Percentiles rank a stretch among this genome's conserved stretches.
Conservation (phyloP, 208 protist genomes). For the Perkinsela sp. region DNA sequence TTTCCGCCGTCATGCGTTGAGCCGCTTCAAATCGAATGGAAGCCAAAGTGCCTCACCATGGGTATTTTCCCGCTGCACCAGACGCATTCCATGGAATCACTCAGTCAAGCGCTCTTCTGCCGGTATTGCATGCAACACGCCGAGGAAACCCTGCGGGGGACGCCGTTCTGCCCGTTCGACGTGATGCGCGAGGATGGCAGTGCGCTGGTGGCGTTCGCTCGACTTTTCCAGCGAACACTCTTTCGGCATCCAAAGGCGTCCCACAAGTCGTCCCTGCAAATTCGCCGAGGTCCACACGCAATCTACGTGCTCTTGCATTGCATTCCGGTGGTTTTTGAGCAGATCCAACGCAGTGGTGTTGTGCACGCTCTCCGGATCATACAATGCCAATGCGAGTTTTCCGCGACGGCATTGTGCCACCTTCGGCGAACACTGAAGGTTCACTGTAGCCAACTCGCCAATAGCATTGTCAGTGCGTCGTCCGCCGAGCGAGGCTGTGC, state of each 20-base stretch:
- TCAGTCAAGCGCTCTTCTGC: neutral
- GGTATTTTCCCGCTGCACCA: neutral
- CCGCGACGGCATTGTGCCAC: too few relatives aligned
- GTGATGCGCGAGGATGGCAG: neutral
- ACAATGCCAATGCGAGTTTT: too few relatives aligned
- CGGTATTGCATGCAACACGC: neutral
- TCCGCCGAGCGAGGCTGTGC: too few relatives aligned
- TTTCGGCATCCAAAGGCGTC: neutral
- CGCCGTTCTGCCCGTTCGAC: neutral
- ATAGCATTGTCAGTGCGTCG: too few relatives aligned
- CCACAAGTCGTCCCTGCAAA: neutral
- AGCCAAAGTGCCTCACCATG: neutral
- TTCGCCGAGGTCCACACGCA: neutral
- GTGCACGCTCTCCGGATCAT: neutral
- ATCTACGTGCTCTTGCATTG: neutral
- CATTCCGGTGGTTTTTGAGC: neutral
- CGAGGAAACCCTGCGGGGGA: neutral
- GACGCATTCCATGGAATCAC: neutral
- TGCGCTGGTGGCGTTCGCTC: neutral
- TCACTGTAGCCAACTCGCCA: too few relatives aligned
- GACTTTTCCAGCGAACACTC: neutral
- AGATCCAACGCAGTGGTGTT: neutral
- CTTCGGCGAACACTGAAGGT: too few relatives aligned
- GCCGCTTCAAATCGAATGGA: neutral
- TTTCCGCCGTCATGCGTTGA: neutral